Percentiles rank a stretch among this genome's conserved stretches.
Conservation (phyloP, 2,329 filamentous ascomycete species). For the Talaromyces sp. region DNA sequence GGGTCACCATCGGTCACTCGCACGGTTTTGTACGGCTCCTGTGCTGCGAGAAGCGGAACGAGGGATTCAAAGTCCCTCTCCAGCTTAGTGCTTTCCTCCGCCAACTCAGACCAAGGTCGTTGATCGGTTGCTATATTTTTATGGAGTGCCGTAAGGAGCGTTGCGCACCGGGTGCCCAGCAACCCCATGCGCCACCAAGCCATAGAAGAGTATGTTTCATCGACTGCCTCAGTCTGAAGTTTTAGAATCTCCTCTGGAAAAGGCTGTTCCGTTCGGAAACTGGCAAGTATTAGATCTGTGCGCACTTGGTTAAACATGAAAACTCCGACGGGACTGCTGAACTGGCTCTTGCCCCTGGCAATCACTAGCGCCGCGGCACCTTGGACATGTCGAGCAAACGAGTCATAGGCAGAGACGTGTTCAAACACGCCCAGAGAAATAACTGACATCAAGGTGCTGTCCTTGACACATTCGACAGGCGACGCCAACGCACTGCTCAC, state of each 20-base stretch:
- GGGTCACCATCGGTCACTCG: background rate
- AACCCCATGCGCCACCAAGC: background rate
- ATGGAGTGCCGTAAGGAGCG: background rate
- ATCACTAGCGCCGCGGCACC: slow-evolving; percentile 20
- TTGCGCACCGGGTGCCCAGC: background rate
- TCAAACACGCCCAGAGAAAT: slow-evolving; percentile 25
- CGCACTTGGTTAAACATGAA: slow-evolving; percentile 23
- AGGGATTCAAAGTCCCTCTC: background rate
- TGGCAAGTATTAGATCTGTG: slow-evolving; percentile 17
- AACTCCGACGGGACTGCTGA: slow-evolving; percentile 12
- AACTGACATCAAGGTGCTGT: slow-evolving; percentile 22
- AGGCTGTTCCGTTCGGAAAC: slow-evolving; percentile 12
- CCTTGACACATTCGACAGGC: slow-evolving; percentile 17
- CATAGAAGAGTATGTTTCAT: background rate
- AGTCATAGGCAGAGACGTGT: slow-evolving; percentile 16
- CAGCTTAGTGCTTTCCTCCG: background rate
- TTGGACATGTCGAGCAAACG: slow-evolving; percentile 20
- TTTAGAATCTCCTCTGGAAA: background rate
- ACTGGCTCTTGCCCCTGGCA: slow-evolving; percentile 19
- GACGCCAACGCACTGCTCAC: slow-evolving; percentile 19
- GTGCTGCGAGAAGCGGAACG: background rate
- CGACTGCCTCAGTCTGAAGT: background rate
- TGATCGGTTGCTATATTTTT: background rate
- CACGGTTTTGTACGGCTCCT: background rate
- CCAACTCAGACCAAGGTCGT: background rate